Evolutionary conservation across 139 green algal species (phyloP), one percentile per base, ranked within the genome.

Genomic region (Chlorella sp.): DNA sequence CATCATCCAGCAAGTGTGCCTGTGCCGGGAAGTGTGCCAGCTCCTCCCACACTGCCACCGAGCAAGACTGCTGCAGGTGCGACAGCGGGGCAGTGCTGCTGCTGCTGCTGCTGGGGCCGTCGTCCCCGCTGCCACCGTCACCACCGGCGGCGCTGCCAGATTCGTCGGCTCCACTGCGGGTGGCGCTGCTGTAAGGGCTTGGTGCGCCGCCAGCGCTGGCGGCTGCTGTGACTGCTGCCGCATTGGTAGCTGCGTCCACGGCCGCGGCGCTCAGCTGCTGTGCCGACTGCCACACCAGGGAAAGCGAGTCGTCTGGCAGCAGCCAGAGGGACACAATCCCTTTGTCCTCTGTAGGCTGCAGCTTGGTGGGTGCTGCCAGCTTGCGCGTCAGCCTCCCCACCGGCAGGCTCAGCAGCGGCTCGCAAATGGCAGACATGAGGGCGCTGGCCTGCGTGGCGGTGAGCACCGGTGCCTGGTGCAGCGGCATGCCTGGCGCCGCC

Each of bases 251-350:
- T 26, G 34, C 39, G 24, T 79, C 83, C n/a, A 83, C 30, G 4
- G 16, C 32, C 3, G 71, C n/a, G 32, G 85, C 3, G 2, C 42
- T 28, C 85, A 88, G 68, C 36, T 69, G 69, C 36, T 42, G 57
- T 24, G 81, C 37, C 28, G 69, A 78, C 71, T 92, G 84, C 87
- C 83, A 93, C 12, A 90, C 69, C 9, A 93, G 80, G 26, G 88
- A 91, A 34, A 93, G 78, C 18, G 66, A 42, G 76, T 93, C 91
- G 88, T 92, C 83, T n/a, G 88, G 91, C 64, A 93, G 79, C 18
- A 93, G 84, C 85, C 89, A 93, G 26, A 93, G 88, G 77, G 81
- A 79, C 5, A 93, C 78, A 68, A 82, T 22, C 28, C 91, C 91
- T 68, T 66, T 82, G 34, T 86, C 89, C 4, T 60, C 21, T 5